Evolutionary conservation across 495 filamentous ascomycete genomes (phyloP), one percentile per base, ranked within the genome.

Genomic region (Aspergillus leporis): DNA sequence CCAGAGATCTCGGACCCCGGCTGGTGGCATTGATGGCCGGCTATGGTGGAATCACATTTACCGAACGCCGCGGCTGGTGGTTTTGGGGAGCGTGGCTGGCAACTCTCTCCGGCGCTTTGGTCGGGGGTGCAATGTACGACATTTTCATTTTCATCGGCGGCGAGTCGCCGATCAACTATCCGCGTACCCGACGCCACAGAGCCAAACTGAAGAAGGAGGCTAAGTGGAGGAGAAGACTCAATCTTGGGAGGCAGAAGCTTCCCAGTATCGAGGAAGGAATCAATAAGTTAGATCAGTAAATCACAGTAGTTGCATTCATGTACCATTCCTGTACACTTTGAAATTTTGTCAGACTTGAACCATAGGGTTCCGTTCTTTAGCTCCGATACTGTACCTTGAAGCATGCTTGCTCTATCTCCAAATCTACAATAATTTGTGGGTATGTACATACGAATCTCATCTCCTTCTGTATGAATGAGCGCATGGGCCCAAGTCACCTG

Each of bases 1-100:
- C 81, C 14, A 71, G 84, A 38, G 83, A 87, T 58, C 82, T 85
- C 63, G 82, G 83, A 10, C 83, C 82, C 0, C 65, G 84, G 30
- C 63, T 85, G 23, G 77, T 85, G 61, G 73, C 73, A 16, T 80
- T 80, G 47, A 67, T 76, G 49, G 59, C 84, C 10, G 83, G 83
- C 6, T 84, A 83, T 58, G 83, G 83, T 12, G 64, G 64, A 3
- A 30, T 59, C 14, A 31, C 62, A 2, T 69, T 69, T 61, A 55
- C 25, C 19, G 62, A 60, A 19, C 66, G 62, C n/a, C 70, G 79
- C 22, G 81, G 82, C 5, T 86, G 81, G 80, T 85, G 81, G 68
- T 75, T 81, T 56, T 83, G 80, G 81, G 75, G 77, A 21, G 61
- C 78, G 0, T 81, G 81, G 68, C 68, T 81, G 6, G 78, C 80